These are phyloP conservation scores for Durio zibethinus DNA, from an alignment of 345 rosid species.

Conservation along the genomic window DNA sequence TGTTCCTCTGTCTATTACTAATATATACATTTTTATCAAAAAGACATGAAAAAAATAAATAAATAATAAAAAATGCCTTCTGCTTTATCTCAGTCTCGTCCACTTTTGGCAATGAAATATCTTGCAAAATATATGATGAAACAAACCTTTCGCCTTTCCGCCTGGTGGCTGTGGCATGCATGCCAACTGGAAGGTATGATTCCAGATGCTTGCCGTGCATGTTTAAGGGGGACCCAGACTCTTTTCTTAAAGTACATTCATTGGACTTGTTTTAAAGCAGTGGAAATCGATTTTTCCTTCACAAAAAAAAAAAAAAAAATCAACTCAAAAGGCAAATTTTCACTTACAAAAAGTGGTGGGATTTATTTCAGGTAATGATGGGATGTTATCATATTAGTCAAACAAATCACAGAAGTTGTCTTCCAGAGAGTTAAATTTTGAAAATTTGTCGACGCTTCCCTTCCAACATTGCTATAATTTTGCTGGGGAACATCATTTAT, in stretches of 20 bases:
- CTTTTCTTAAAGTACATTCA: background rate
- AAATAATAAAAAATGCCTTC: background rate
- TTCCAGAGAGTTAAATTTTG: background rate
- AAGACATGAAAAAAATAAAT: too few species aligned
- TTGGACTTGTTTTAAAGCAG: background rate
- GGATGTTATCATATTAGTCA: background rate
- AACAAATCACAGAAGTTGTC: background rate
- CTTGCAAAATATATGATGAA: background rate
- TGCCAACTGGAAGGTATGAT: background rate
- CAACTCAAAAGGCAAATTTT: too few species aligned
- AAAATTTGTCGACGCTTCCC: background rate
- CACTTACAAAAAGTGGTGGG: background rate
- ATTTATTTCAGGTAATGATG: background rate
- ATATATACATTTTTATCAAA: too few species aligned
- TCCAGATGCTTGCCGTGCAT: background rate
- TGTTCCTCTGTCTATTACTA: too few species aligned
- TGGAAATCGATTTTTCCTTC: background rate
- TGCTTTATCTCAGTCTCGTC: background rate
- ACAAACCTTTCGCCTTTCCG: background rate
- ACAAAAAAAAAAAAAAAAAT: too few species aligned
- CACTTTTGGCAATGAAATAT: background rate
- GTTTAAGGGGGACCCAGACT: background rate
- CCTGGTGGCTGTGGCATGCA: background rate
- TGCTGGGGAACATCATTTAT: background rate
- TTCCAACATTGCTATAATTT: background rate